Evolutionary conservation across 306 rosid genomes (phyloP), one percentile per base, ranked within the genome.

Genomic region (Ammopiptanthus mongolicus): DNA sequence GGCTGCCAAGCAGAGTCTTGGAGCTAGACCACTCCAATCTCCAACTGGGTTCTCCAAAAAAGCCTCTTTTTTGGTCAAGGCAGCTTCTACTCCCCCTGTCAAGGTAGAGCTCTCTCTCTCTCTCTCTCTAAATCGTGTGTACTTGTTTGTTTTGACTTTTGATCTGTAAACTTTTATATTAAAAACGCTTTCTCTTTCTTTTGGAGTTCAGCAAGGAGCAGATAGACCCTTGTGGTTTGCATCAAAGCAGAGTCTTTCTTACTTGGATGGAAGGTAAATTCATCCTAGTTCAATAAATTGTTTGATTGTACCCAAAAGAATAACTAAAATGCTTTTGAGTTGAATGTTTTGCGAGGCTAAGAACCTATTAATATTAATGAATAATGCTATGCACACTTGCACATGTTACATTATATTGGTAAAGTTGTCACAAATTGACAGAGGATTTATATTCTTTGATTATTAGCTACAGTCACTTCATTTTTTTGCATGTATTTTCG

Each of bases 171-270:
- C n/a, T n/a, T 3, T 1, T 46, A 18, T 17, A 65, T 33, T 57
- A 23, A 48, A 44, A 28, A 8, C 21, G 33, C 11, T 8, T 56
- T 79, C 29, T 75, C 25, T 70, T 60, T 70, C 23, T 29, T 48
- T 70, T 65, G n/a, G 75, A 15, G 25, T 81, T 86, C 87, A 95
- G 97, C 97, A 90, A 92, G 96, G 97, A 75, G 92, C 91, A 7
- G 82, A 91, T 52, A 87, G 98, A 59, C 96, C 50, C 1, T 81
- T 95, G 81, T 95, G 98, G 98, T 91, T 92, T 69, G 98, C 98
- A n/a, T 95, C 98, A 75, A 90, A 95, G 80, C 98, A 95, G 64
- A 91, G 97, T 60, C 98, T 95, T 66, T 12, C 98, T 73, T 95
- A 95, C 91, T 85, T 95, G 88, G 97, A 95, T 71, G 98, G 98